phyloP scores from a whole-genome alignment of 106 monocot species.

The Xerophyta viscosa region DNA sequence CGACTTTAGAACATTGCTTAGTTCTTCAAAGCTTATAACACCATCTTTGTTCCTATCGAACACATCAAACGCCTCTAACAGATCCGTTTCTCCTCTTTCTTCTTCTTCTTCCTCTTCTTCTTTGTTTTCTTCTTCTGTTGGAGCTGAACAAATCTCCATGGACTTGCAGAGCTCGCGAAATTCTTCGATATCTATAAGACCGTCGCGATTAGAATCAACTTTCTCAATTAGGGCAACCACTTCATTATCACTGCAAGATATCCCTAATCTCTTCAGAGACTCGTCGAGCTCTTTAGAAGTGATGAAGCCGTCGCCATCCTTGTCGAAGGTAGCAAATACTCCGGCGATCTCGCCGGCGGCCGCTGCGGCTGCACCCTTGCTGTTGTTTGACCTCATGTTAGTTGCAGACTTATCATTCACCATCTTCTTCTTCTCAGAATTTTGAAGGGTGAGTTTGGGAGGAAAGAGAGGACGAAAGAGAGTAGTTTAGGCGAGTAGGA shows the following conservation, averaged over 20 bases:
- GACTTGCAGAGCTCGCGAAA: conserved; percentile 30
- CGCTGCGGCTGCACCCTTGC: conserved; percentile 5
- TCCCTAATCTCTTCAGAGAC: conserved; percentile 27
- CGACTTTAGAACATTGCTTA: conserved; percentile 23
- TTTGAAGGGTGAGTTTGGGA: too few species aligned
- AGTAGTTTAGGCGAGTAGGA: conserved; percentile 15
- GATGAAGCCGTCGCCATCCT: conserved; percentile 49
- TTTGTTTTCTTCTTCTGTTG: background rate
- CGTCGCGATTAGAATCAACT: conserved; percentile 38
- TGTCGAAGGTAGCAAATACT: conserved; percentile 44
- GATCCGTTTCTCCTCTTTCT: conserved; percentile 13
- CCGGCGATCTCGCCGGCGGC: background rate
- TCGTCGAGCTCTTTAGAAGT: conserved; percentile 30
- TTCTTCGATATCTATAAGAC: conserved; percentile 43
- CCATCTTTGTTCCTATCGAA: conserved; percentile 56
- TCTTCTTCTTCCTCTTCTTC: background rate
- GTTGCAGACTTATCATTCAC: background rate
- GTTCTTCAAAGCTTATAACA: conserved; percentile 49
- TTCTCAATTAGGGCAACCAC: conserved; percentile 23
- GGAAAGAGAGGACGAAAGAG: conserved; percentile 14
- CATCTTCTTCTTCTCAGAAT: too few species aligned
- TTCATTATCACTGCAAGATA: conserved; percentile 16
- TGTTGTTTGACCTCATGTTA: background rate
- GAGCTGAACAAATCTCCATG: background rate
- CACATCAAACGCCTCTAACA: conserved; percentile 52